Conservation (phyloP, 1,284 basidiomycete genomes). For the Apiotrichum brassicae region DNA sequence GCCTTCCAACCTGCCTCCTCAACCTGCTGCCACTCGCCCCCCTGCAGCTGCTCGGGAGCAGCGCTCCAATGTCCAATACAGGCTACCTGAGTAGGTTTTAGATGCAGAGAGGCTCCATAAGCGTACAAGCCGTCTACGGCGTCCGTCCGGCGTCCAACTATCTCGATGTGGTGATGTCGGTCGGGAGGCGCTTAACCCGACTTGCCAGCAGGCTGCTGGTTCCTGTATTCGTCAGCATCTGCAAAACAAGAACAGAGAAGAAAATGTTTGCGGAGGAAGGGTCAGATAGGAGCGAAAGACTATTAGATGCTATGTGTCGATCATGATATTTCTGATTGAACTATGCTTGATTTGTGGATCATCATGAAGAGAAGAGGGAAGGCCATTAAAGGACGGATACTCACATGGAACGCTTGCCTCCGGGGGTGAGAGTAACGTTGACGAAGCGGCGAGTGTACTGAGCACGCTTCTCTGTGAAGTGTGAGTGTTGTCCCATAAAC, state of each 20-base stretch:
- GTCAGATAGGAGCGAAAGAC: conserved; percentile 95
- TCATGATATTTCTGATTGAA: conserved; percentile 72
- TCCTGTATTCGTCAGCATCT: conserved; percentile 29
- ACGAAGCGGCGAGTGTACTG: conserved; percentile 67
- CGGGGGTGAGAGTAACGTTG: conserved; percentile 82
- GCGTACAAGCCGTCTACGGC: conserved; percentile 22
- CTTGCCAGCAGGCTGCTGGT: conserved; percentile 46
- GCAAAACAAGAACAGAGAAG: conserved; percentile 1
- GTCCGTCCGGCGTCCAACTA: conserved; percentile 8
- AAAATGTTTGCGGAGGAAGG: conserved; percentile 7
- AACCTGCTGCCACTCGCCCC: neutral
- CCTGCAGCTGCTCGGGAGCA: neutral
- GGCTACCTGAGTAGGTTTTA: neutral
- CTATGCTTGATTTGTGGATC: conserved; percentile 71
- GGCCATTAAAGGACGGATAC: conserved; percentile 45
- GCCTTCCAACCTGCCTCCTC: too few relatives aligned
- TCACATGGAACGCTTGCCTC: conserved; percentile 94
- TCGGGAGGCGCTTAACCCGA: conserved; percentile 36
- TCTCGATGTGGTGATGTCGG: conserved; percentile 4
- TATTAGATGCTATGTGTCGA: conserved; percentile 67
- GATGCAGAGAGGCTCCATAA: conserved; percentile 21
- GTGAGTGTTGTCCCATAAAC: too few relatives aligned
- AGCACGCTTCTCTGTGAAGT: conserved; percentile 66
- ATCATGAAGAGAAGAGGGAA: conserved; percentile 47
- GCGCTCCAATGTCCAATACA: neutral